A percentile compares a stretch with the other conserved stretches of the same genome.
Evolutionary conservation across 208 protist species (phyloP).

Genomic region (Wallacemonas sp.): DNA sequence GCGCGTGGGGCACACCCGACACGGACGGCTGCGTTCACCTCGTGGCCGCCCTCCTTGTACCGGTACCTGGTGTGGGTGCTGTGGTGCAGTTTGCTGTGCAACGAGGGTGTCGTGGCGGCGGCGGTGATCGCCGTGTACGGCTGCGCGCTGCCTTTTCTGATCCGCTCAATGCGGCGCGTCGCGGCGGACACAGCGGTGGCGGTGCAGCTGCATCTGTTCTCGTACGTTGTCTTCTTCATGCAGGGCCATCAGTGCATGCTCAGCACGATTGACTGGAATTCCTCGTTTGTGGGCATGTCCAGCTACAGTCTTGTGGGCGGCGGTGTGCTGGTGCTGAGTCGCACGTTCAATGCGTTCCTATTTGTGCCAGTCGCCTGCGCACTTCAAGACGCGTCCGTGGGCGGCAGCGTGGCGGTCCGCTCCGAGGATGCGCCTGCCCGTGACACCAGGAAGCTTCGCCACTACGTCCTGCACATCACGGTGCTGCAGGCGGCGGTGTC

Average conservation of each 20-base stretch:
- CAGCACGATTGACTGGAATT: constrained; percentile 75
- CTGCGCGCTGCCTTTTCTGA: constrained; percentile 29
- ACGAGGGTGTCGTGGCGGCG: constrained; percentile 39
- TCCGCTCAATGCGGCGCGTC: constrained; percentile 9
- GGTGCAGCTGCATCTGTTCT: constrained; percentile 44
- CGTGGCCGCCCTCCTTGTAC: no score
- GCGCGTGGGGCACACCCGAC: neutral
- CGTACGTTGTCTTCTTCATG: constrained; percentile 60
- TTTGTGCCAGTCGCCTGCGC: constrained; percentile 42
- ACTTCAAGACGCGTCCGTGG: neutral
- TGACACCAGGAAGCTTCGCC: constrained; percentile 12
- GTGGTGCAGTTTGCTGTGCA: constrained; percentile 60
- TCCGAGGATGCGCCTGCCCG: neutral
- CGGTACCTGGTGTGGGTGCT: constrained; percentile 48
- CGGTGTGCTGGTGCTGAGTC: constrained; percentile 52
- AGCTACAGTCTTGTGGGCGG: constrained; percentile 55
- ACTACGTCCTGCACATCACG: constrained; percentile 39
- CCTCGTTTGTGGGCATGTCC: constrained; percentile 72
- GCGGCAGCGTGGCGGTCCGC: neutral
- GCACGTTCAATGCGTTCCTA: constrained; percentile 70
- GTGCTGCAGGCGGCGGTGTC: constrained; percentile 48
- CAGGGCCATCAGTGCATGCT: constrained; percentile 78
- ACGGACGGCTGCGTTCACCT: neutral
- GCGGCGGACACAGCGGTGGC: constrained; percentile 18
- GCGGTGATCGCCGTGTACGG: constrained; percentile 50